phyloP scores from a whole-genome alignment of 1,139 yeast species.

The Debaryomyces nepalensis region DNA sequence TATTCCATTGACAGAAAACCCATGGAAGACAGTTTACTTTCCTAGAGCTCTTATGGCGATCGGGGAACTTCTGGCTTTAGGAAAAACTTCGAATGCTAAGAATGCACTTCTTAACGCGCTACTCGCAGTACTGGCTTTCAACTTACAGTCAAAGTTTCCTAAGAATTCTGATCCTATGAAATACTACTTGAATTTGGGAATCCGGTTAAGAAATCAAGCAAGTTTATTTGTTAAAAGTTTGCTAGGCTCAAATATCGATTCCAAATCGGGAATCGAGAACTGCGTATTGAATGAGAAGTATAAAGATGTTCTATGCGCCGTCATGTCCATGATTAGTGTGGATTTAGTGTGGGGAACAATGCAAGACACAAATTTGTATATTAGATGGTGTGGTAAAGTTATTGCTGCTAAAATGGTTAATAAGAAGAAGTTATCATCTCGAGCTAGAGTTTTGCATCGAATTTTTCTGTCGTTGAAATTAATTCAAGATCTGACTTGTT shows the following conservation, averaged over 20 bases:
- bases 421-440: slow-evolving; percentile 70
- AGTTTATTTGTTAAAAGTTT: slow-evolving; percentile 62
- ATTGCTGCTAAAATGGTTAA: slow-evolving; percentile 69
- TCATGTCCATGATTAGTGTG: slow-evolving; percentile 84
- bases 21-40: slow-evolving; percentile 85
- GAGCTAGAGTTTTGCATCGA: slow-evolving; percentile 77
- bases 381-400: slow-evolving; percentile 77
- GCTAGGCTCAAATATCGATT: slow-evolving; percentile 39
- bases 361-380: slow-evolving; percentile 80
- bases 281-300: slow-evolving; percentile 73
- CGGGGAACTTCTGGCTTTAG: slow-evolving; percentile 79
- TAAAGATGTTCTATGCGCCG: slow-evolving; percentile 83
- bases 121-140: slow-evolving; percentile 81
- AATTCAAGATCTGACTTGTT: slow-evolving; percentile 73
- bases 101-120: slow-evolving; percentile 80
- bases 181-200: slow-evolving; percentile 72
- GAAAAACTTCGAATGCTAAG: slow-evolving; percentile 75
- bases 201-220: slow-evolving; percentile 76
- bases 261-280: slow-evolving; percentile 44
- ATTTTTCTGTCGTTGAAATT: slow-evolving; percentile 76
- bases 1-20: slow-evolving; percentile 77
- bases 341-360: slow-evolving; percentile 92
- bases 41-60: slow-evolving; percentile 82
- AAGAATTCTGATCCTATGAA: slow-evolving; percentile 66
- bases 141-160: slow-evolving; percentile 72